These are phyloP conservation scores for Neonectria faginata DNA, from an alignment of 2,329 filamentous ascomycete species.

Conservation along the genomic window DNA sequence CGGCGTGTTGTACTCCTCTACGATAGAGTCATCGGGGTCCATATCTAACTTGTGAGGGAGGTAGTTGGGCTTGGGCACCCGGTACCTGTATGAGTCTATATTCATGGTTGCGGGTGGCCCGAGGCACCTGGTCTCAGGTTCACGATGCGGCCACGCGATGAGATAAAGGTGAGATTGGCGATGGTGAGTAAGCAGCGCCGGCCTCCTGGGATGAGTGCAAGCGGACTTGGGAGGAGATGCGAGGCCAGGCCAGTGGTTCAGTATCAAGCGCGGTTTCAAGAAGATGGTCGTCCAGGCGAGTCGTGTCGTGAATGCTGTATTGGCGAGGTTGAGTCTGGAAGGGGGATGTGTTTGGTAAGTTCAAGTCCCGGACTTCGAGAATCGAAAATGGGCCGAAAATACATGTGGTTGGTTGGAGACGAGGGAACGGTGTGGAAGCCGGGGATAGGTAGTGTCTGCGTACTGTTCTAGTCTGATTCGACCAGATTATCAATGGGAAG, in stretches of 20 bases:
- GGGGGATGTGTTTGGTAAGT: conserved; percentile 37
- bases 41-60: conserved; percentile 65
- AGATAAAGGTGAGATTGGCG: conserved; percentile 9
- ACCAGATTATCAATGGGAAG: conserved; percentile 17
- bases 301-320: conserved; percentile 2
- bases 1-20: conserved; percentile 64
- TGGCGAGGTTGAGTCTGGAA: conserved; percentile 9
- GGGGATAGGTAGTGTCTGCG: conserved; percentile 9
- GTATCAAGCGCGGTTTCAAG: not conserved
- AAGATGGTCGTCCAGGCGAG: not conserved
- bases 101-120: conserved; percentile 46
- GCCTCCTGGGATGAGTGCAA: not conserved
- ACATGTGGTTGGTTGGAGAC: conserved; percentile 33
- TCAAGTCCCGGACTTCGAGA: conserved; percentile 25
- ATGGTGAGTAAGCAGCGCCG: conserved; percentile 11
- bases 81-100: conserved; percentile 63
- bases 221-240: not conserved
- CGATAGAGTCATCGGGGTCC: conserved; percentile 63
- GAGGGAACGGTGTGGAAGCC: conserved; percentile 20
- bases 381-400: conserved; percentile 36
- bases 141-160: conserved; percentile 15
- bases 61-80: conserved; percentile 70
- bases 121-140: conserved; percentile 8
- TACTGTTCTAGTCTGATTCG: conserved; percentile 19
- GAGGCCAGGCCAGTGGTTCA: not conserved